phyloP scores from a whole-genome alignment of 352 stramenopile species.

The Globisporangium alternatum region DNA sequence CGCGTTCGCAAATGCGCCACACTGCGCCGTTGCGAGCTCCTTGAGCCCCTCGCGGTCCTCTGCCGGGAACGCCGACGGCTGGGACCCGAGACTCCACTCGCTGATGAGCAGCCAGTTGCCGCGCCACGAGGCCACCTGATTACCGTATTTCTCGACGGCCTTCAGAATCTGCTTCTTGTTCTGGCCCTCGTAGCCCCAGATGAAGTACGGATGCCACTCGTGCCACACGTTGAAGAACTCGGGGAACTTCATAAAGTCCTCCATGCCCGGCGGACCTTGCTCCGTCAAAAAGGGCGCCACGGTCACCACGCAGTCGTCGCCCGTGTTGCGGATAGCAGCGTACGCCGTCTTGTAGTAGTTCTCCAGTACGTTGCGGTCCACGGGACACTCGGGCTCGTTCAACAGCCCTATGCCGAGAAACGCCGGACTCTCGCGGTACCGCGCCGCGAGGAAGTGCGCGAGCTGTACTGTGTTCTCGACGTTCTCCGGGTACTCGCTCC shows the following conservation, averaged over 20 bases:
- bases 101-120: constrained; percentile 80
- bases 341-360: constrained; percentile 60
- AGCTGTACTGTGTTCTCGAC: constrained; percentile 67
- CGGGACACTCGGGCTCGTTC: constrained; percentile 70
- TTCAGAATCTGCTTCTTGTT: constrained; percentile 51
- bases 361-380: constrained; percentile 44
- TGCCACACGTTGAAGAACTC: constrained; percentile 41
- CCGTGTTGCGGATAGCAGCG: constrained; percentile 45
- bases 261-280: constrained; percentile 36
- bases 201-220: constrained; percentile 59
- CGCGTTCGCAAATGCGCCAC: constrained; percentile 52
- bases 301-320: constrained; percentile 59
- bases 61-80: constrained; percentile 49
- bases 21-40: constrained; percentile 54
- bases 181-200: constrained; percentile 63
- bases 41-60: constrained; percentile 43
- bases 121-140: constrained; percentile 51
- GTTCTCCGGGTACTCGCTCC: constrained; percentile 53
- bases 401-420: constrained; percentile 76
- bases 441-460: constrained; percentile 42
- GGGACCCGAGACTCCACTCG: constrained; percentile 77
- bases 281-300: constrained; percentile 50
- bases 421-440: constrained; percentile 36
- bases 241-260: constrained; percentile 41
- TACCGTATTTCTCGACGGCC: constrained; percentile 51